phyloP scores from a whole-genome alignment of 345 rosid genomes.

The Iberis pinnata region DNA sequence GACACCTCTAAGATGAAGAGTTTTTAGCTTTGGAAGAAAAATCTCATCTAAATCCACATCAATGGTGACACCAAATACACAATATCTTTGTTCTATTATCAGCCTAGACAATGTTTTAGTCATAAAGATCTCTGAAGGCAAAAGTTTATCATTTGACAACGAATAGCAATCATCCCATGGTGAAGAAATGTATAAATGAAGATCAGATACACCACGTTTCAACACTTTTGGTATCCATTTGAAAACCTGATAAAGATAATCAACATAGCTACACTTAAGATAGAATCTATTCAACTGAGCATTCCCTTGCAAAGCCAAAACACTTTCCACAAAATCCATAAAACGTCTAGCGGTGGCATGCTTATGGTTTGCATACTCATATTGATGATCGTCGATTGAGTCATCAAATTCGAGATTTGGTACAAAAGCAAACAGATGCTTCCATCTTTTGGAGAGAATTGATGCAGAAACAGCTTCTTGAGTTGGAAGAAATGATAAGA shows the following conservation, averaged over 20 bases:
- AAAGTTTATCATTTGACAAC: too few species aligned
- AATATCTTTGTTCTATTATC: not conserved
- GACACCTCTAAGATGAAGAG: not conserved
- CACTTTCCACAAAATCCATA: not conserved
- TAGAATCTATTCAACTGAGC: not conserved
- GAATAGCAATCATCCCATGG: too few species aligned
- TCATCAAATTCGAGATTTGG: not conserved
- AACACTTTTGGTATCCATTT: not conserved
- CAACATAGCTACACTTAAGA: not conserved
- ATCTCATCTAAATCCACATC: not conserved
- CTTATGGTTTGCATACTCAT: too few species aligned
- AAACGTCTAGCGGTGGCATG: not conserved
- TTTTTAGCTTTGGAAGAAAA: constrained; percentile 6
- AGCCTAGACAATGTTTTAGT: not conserved
- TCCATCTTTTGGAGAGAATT: not conserved
- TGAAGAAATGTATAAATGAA: too few species aligned
- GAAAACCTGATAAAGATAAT: not conserved
- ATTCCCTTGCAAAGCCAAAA: not conserved
- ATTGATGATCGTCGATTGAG: not conserved
- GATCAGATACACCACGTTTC: not conserved
- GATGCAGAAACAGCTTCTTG: not conserved
- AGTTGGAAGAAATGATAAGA: not conserved
- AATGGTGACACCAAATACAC: not conserved
- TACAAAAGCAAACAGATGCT: not conserved
- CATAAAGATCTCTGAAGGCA: not conserved